Evolutionary conservation across 331 rosid species (phyloP).

Genomic region (Dryas integrifolia): DNA sequence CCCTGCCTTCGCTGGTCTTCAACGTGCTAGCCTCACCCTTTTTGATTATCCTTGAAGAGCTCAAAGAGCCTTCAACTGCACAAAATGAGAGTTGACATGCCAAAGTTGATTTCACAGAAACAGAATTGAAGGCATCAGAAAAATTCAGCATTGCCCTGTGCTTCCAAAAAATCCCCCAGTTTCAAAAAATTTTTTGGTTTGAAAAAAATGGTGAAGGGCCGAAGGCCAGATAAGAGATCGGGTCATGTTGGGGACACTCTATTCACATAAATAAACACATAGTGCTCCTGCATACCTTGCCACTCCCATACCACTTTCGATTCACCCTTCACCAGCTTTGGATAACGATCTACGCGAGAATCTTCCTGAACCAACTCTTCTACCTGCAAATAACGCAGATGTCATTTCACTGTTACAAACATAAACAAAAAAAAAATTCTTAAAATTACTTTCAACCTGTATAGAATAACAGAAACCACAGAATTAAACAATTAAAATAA

Average conservation of each 20-base stretch:
- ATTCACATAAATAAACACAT: not conserved
- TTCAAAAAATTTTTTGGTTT: not conserved
- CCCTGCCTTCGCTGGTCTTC: slow-evolving; percentile 25
- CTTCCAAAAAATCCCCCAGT: not conserved
- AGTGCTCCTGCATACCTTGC: slow-evolving; percentile 42
- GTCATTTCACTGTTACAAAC: slow-evolving; percentile 14
- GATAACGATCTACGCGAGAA: slow-evolving; percentile 84
- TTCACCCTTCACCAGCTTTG: slow-evolving; percentile 86
- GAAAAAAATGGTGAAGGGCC: not conserved
- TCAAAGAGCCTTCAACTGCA: slow-evolving; percentile 83
- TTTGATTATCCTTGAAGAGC: slow-evolving; percentile 52
- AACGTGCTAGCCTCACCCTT: slow-evolving; percentile 42
- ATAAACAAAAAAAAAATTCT: not conserved
- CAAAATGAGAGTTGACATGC: not conserved
- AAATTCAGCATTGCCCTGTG: not conserved
- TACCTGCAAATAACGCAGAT: slow-evolving; percentile 47
- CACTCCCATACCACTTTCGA: slow-evolving; percentile 95
- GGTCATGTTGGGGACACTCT: not conserved
- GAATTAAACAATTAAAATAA: not conserved
- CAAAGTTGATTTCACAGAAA: not conserved
- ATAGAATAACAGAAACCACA: not conserved
- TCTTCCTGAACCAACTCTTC: slow-evolving; percentile 92
- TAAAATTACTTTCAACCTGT: not conserved
- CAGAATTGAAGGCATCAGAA: not conserved
- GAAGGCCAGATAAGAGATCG: not conserved